Base-by-base conservation (phyloP, 2,329 filamentous ascomycete species). In the Lachnellula willkommii region DNA sequence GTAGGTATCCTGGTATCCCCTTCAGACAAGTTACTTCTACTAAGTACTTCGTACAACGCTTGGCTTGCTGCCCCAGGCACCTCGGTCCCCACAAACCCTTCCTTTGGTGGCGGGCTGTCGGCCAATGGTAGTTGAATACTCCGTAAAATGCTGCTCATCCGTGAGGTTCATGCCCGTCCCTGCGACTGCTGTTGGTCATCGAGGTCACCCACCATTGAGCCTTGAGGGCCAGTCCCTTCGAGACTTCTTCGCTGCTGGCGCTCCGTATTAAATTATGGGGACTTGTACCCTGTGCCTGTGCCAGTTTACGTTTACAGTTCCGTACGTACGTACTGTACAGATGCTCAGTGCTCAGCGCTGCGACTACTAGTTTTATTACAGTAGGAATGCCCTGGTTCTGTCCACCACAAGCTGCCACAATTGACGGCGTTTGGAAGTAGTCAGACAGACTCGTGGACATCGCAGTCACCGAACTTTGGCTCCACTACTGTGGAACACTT, bases 161-260 rank as follows among this genome's bases (percentile, higher is more conserved):
- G 37, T 37, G 47, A 54, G 45, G 54, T 53, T 53, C 54, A 57
- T 57, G 50, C 48, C 47, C 42, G 55, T 47, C 57, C 24, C 51
- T 55, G 53, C 52, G 53, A n/a, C n/a, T n/a, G 53, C 48, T 57
- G 55, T 59, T 61, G 61, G 61, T 63, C 60, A 60, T 57, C 55
- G 53, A 60, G 53, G 53, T 52, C 52, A 54, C 55, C 57, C 56
- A 57, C 52, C 53, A 53, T 11, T 48, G 26, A 35, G 43, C n/a
- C n/a, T n/a, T n/a, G n/a, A n/a, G n/a, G n/a, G 36, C 39, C 20
- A 20, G 36, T 8, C 20, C 26, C 37, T 24, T 42, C 39, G 37
- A 43, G 37, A 43, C 22, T 42, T 42, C 36, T 51, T 43, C 42
- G 42, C 32, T 22, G 47, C 46, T 32, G 45, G 45, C 12, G 24